phyloP scores from a whole-genome alignment of 495 filamentous ascomycete species.

The Tuber indicum region DNA sequence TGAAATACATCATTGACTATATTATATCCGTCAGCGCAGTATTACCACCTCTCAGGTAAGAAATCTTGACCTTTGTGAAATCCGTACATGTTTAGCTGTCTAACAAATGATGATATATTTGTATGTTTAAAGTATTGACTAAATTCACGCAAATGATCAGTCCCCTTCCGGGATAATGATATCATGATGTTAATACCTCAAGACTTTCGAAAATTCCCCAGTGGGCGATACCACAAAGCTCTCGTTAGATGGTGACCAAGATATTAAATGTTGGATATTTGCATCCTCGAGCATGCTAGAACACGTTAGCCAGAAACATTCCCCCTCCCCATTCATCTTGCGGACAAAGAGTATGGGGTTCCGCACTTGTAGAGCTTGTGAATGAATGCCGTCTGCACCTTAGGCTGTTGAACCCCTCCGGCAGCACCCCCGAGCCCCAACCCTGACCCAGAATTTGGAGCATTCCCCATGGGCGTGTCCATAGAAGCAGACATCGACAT shows the following conservation, averaged over 20 bases:
- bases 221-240: constrained; percentile 98
- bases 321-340: constrained; percentile 2
- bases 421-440: constrained; percentile 56
- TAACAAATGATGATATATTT: constrained; percentile 96
- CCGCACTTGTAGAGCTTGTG: constrained; percentile 98
- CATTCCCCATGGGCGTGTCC: constrained; percentile 47
- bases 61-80: constrained; percentile 86
- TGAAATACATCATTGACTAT: constrained; percentile 98
- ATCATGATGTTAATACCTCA: constrained; percentile 58
- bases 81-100: constrained; percentile 98
- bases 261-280: constrained; percentile 87
- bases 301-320: constrained; percentile 41
- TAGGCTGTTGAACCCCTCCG: constrained; percentile 86
- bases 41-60: constrained; percentile 1
- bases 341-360: constrained; percentile 15
- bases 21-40: constrained; percentile 11
- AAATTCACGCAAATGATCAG: constrained; percentile 25
- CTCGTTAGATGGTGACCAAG: constrained; percentile 87
- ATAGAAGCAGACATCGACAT: constrained; percentile 44
- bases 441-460: constrained; percentile 40
- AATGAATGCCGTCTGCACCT: constrained; percentile 99
- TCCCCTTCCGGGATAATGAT: constrained; percentile 25
- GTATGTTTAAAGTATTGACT: constrained; percentile 98
- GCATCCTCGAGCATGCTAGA: constrained; percentile 91
- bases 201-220: constrained; percentile 94